Conservation (phyloP, 2,329 filamentous ascomycete species). For the Gliomastix tumulicola region DNA sequence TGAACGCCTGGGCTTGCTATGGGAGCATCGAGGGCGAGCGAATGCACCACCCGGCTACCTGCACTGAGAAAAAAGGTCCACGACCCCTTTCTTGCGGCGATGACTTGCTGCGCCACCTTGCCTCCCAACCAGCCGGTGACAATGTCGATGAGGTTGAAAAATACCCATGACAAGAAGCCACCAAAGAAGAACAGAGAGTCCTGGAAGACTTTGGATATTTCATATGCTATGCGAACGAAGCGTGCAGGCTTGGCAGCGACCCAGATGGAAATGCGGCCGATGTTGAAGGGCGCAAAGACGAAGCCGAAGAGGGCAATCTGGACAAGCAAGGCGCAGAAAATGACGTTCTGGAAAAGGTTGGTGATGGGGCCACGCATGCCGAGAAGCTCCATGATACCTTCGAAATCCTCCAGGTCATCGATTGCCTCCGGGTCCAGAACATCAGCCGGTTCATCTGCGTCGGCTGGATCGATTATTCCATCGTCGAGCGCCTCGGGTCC, state of each 20-base stretch:
- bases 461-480: too few species aligned
- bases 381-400: slow-evolving; percentile 91
- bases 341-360: slow-evolving; percentile 86
- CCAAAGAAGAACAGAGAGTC: slow-evolving; percentile 63
- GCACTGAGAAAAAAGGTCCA: slow-evolving; percentile 35
- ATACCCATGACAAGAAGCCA: slow-evolving; percentile 43
- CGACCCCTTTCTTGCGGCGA: slow-evolving; percentile 26
- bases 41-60: slow-evolving; percentile 39
- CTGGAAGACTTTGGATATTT: slow-evolving; percentile 70
- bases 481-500: neutral
- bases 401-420: slow-evolving; percentile 87
- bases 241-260: slow-evolving; percentile 73
- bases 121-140: slow-evolving; percentile 25
- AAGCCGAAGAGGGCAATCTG: slow-evolving; percentile 79
- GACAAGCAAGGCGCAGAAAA: slow-evolving; percentile 89
- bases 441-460: slow-evolving; percentile 26
- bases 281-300: slow-evolving; percentile 86
- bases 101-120: slow-evolving; percentile 16
- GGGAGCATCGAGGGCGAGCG: slow-evolving; percentile 42
- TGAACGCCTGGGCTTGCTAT: slow-evolving; percentile 58
- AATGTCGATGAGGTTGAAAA: slow-evolving; percentile 29
- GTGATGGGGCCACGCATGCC: slow-evolving; percentile 92
- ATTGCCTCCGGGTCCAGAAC: slow-evolving; percentile 69
- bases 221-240: slow-evolving; percentile 65
- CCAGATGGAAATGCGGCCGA: slow-evolving; percentile 78